Base-by-base conservation (phyloP, 495 filamentous ascomycete genomes). In the Penicillium pulvis region DNA sequence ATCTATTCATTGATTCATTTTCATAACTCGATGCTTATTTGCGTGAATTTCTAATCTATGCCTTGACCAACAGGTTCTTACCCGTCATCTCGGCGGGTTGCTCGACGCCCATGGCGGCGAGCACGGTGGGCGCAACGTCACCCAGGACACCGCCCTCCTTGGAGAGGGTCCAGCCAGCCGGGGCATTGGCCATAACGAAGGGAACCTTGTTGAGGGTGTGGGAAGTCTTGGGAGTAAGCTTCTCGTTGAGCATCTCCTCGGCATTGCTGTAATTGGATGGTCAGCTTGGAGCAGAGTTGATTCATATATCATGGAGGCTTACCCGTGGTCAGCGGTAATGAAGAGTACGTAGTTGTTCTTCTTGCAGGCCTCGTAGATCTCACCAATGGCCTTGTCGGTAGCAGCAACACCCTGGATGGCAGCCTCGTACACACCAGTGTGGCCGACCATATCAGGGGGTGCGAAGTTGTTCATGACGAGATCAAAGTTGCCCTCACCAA, bases 391-490 rank as follows among this genome's bases (percentile, higher is more conserved):
- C 77, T 87, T 87, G 68, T 98, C 94, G 39, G 94, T 98, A 59
- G 91, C 88, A 56, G 83, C 79, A 64, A 89, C 87, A 66, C 87
- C 94, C 67, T 92, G 63, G 59, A 98, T 91, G 54, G 94, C 95
- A n/a, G 94, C 94, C 69, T 96, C 83, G 73, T 97, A 98, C 60
- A 97, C 92, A 66, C 94, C 94, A 10, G 94, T 98, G 79, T 98
- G 94, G 64, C 94, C 94, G 60, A 98, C 94, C 94, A 98, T 98
- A 77, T 98, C 94, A 45, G 94, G 95, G 20, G 95, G 93, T 31
- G 94, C 94, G 72, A 98, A 98, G 84, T 98, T 98, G 87, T 98
- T 97, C 94, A 98, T 98, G 67, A 98, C 77, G 69, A 98, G 97
- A 68, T 92, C 91, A 76, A 93, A 94, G 61, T 88, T 84, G 65